Evolutionary conservation across 2,329 filamentous ascomycete species (phyloP), one percentile per base, ranked within the genome.

Genomic region (Colletotrichum cereale): DNA sequence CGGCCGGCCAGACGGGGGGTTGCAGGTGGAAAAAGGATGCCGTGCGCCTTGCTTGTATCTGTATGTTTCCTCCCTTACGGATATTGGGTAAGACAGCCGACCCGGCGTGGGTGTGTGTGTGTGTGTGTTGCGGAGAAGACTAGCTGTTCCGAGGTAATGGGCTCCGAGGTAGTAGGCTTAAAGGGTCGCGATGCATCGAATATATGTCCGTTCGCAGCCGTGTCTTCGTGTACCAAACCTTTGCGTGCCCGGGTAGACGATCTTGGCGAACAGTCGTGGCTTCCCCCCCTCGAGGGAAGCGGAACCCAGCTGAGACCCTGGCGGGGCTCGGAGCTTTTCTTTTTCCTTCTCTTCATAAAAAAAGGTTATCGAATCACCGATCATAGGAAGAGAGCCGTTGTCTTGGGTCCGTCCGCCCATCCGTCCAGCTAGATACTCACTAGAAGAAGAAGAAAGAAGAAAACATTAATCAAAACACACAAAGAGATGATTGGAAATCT

Each of bases 171-270:
- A 44, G 44, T 38, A 11, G 24, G 34, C 16, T n/a, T n/a, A n/a
- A n/a, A 60, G 26, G 12, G 31, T 29, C 10, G 14, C 24, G 11
- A n/a, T 24, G 56, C 38, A 5, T n/a, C 2, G 21, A 14, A 24
- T 21, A 36, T 36, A 7, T 47, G 56, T 53, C 61, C 61, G 48
- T 63, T 63, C 36, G 61, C 61, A 34, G 48, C n/a, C 2, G 48
- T 34, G 31, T 44, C 48, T 55, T 55, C 55, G 48, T 52, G 34
- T 52, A 24, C n/a, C n/a, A n/a, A n/a, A n/a, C n/a, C n/a, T n/a
- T n/a, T n/a, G n/a, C n/a, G n/a, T n/a, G n/a, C n/a, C n/a, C n/a
- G n/a, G n/a, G n/a, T n/a, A n/a, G n/a, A n/a, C n/a, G n/a, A n/a
- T n/a, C n/a, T n/a, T n/a, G n/a, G n/a, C n/a, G n/a, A n/a, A n/a